Conservation (phyloP, 352 stramenopile genomes). For the Globisporangium echinulatum region DNA sequence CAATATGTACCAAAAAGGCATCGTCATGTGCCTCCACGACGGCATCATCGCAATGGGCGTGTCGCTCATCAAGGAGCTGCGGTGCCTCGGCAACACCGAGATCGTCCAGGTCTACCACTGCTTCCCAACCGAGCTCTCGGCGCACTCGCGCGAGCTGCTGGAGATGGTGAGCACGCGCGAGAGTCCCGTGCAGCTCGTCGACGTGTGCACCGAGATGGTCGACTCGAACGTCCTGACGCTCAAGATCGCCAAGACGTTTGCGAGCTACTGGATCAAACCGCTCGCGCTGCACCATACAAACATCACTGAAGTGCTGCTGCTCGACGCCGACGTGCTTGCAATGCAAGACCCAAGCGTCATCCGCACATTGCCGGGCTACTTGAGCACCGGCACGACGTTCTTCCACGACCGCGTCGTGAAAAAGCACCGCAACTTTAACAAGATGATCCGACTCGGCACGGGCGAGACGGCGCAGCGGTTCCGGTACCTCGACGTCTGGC, state of each 20-base stretch:
- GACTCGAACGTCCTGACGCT: conserved; percentile 12
- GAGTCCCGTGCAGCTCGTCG: conserved; percentile 32
- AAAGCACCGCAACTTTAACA: conserved; percentile 49
- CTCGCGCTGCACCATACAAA: conserved; percentile 40
- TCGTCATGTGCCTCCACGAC: conserved; percentile 38
- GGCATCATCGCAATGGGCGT: conserved; percentile 32
- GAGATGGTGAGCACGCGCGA: conserved; percentile 23
- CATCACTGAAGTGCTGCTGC: conserved; percentile 40
- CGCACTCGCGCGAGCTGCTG: conserved; percentile 24
- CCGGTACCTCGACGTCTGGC: conserved; percentile 43
- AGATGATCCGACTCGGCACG: conserved; percentile 22
- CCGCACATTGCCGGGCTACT: conserved; percentile 32
- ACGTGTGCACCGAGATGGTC: conserved; percentile 31
- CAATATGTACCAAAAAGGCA: conserved; percentile 13
- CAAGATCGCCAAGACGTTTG: conserved; percentile 31
- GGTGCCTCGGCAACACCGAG: conserved; percentile 39
- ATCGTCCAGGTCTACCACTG: conserved; percentile 56
- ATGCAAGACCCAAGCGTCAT: conserved; percentile 38
- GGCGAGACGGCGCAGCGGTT: conserved; percentile 16
- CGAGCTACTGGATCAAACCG: conserved; percentile 62
- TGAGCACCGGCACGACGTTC: conserved; percentile 47
- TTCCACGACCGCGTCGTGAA: conserved; percentile 69
- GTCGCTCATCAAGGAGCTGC: conserved; percentile 44
- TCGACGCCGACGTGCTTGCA: conserved; percentile 41
- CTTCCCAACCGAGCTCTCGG: conserved; percentile 31